A percentile compares a stretch with the other conserved stretches of the same genome.
phyloP scores from a whole-genome alignment of 345 rosid species.

The Eutrema heterophyllum region DNA sequence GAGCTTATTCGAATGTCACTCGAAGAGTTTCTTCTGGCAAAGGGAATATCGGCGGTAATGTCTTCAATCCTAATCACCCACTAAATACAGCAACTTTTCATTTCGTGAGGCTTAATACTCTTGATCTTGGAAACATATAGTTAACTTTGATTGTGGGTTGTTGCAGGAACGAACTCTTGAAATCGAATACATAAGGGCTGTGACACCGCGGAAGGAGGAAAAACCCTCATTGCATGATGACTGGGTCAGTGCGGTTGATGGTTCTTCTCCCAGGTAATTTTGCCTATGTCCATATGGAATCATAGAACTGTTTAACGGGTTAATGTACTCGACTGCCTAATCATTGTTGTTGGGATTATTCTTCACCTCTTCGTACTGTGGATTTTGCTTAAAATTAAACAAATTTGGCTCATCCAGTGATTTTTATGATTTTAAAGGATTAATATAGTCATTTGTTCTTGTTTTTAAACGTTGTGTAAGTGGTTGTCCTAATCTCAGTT shows the following conservation, averaged over 20 bases:
- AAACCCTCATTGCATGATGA: slow-evolving; percentile 84
- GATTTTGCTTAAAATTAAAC: not conserved
- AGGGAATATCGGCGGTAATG: slow-evolving; percentile 85
- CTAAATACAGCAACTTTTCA: not conserved
- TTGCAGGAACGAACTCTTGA: slow-evolving; percentile 83
- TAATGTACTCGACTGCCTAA: not conserved
- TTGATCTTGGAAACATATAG: not conserved
- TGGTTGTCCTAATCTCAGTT: slow-evolving; percentile 3
- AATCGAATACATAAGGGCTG: slow-evolving; percentile 87
- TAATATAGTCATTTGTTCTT: not conserved
- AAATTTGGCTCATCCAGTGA: not conserved
- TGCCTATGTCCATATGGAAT: not conserved
- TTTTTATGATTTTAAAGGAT: not conserved
- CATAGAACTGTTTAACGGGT: not conserved
- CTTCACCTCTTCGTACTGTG: not conserved
- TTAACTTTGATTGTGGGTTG: not conserved
- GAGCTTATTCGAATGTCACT: slow-evolving; percentile 91
- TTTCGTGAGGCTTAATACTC: slow-evolving; percentile 3
- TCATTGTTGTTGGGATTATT: not conserved
- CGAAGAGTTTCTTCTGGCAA: slow-evolving; percentile 75
- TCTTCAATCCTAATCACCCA: not conserved
- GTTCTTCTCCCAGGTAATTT: slow-evolving; percentile 61
- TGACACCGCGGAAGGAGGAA: slow-evolving; percentile 77
- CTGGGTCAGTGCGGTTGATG: slow-evolving; percentile 94
- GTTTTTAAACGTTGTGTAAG: not conserved